Conservation (phyloP, 2,329 filamentous ascomycete genomes). For the Biscogniauxia sp. region DNA sequence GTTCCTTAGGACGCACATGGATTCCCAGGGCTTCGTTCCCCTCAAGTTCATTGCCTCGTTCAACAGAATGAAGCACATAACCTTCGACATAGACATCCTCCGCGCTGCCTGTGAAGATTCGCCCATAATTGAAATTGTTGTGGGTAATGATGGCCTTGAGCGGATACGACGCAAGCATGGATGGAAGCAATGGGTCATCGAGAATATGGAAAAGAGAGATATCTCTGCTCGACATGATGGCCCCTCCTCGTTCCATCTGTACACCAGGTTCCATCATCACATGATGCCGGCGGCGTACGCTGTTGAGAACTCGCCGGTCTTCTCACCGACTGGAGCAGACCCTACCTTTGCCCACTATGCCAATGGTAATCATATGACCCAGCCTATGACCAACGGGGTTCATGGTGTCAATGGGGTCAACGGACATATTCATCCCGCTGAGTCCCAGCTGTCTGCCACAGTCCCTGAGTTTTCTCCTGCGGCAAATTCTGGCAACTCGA, state of each 20-base stretch:
- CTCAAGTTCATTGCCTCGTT: conserved; percentile 80
- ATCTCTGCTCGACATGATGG: conserved; percentile 72
- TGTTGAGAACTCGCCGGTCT: conserved; percentile 27
- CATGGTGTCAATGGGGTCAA: conserved; percentile 26
- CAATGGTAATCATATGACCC: conserved; percentile 30
- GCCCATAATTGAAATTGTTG: conserved; percentile 68
- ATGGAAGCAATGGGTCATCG: conserved; percentile 74
- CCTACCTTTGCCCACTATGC: conserved; percentile 31
- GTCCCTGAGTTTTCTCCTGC: conserved; percentile 61
- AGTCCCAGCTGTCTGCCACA: conserved; percentile 58
- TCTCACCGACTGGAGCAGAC: conserved; percentile 27
- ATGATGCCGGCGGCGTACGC: conserved; percentile 27
- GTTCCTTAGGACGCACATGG: conserved; percentile 87
- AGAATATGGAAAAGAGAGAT: conserved; percentile 69
- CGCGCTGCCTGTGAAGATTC: conserved; percentile 74
- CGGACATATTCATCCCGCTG: conserved; percentile 30
- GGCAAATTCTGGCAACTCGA: conserved; percentile 10
- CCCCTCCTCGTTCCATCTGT: conserved; percentile 39
- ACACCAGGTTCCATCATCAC: conserved; percentile 24
- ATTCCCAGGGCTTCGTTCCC: conserved; percentile 87
- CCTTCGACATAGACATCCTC: conserved; percentile 69
- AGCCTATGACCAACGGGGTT: conserved; percentile 15
- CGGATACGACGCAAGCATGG: conserved; percentile 70
- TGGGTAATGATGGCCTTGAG: conserved; percentile 75
- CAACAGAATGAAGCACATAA: conserved; percentile 74